Evolutionary conservation across 2,329 filamentous ascomycete species (phyloP).

Genomic region (Aspergillus hiratsukae): DNA sequence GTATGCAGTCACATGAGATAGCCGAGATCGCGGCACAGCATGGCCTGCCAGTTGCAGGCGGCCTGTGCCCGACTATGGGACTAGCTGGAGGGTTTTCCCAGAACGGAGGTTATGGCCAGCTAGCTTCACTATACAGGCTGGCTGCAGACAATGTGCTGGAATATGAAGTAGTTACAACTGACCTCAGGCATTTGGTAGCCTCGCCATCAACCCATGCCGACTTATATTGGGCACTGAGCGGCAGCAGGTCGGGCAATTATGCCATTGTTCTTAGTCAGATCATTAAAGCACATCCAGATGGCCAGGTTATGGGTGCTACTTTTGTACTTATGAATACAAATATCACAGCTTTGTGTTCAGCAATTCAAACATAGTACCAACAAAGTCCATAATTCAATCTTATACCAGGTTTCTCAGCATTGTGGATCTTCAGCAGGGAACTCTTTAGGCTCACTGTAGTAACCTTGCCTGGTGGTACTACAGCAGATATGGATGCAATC

Average conservation of each 20-base stretch:
- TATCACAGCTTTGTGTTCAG: neutral
- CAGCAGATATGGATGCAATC: too few relatives aligned
- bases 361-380: neutral
- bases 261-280: slow-evolving; percentile 12
- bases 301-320: neutral
- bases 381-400: neutral
- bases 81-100: slow-evolving; percentile 35
- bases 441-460: neutral
- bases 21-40: neutral
- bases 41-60: neutral
- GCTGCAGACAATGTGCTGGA: slow-evolving; percentile 18
- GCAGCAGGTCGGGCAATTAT: slow-evolving; percentile 17
- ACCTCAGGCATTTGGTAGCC: slow-evolving; percentile 13
- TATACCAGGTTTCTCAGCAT: neutral
- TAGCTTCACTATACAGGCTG: slow-evolving; percentile 37
- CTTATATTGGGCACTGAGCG: slow-evolving; percentile 20
- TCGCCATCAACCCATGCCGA: slow-evolving; percentile 13
- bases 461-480: too few relatives aligned
- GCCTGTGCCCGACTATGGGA: slow-evolving; percentile 5
- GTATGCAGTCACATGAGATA: slow-evolving; percentile 9
- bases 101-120: slow-evolving; percentile 42
- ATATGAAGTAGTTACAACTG: slow-evolving; percentile 37
- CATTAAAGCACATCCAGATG: slow-evolving; percentile 10
- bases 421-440: neutral
- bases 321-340: neutral